phyloP scores from a whole-genome alignment of 1,284 basidiomycete genomes.

The Melampsora americana region DNA sequence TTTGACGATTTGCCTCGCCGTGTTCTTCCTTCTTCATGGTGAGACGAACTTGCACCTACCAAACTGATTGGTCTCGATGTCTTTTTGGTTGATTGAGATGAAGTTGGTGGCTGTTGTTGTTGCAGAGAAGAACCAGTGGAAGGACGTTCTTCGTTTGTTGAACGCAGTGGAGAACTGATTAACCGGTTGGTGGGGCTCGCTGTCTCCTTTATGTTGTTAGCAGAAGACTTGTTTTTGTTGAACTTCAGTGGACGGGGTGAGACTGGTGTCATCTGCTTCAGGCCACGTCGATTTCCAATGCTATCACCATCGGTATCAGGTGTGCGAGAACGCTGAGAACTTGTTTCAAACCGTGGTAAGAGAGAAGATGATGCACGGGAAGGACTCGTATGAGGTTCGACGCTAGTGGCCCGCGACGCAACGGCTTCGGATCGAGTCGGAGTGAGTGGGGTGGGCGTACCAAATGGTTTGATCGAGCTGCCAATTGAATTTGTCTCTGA shows the following conservation, averaged over 20 bases:
- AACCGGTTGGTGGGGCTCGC: background rate
- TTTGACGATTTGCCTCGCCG: background rate
- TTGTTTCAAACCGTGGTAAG: conserved; percentile 6
- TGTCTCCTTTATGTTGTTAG: background rate
- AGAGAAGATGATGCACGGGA: conserved; percentile 15
- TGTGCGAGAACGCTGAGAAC: conserved; percentile 8
- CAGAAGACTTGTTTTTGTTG: background rate
- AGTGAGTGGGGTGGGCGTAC: background rate
- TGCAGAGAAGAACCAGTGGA: background rate
- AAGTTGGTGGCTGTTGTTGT: background rate
- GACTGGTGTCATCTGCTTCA: background rate
- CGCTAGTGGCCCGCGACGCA: background rate
- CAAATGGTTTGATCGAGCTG: background rate
- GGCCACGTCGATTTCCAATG: background rate
- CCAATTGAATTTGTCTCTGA: background rate
- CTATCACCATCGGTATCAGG: conserved; percentile 19
- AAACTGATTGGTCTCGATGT: background rate
- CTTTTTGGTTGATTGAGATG: background rate
- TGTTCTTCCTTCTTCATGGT: background rate
- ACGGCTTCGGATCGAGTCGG: background rate
- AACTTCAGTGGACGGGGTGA: conserved; percentile 13
- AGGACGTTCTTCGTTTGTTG: conserved; percentile 14
- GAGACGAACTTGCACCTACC: too few species aligned
- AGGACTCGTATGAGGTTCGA: conserved; percentile 12
- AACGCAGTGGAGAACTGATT: conserved; percentile 37